phyloP scores from a whole-genome alignment of 306 rosid species.

The Pyrus communis region DNA sequence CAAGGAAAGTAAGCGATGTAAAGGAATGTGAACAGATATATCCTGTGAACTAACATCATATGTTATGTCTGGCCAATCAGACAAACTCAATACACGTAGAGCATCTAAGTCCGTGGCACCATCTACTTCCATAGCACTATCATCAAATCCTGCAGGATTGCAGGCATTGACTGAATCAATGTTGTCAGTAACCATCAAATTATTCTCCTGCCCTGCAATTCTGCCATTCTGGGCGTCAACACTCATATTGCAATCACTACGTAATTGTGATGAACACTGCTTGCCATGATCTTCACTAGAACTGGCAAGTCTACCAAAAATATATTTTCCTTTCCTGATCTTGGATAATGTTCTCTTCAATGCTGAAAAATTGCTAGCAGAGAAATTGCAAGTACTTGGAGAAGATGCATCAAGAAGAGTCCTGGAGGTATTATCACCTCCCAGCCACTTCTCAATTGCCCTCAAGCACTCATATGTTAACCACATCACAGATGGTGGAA shows the following conservation, averaged over 20 bases:
- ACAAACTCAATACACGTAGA: conserved; percentile 44
- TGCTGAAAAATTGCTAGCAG: conserved; percentile 54
- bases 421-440: conserved; percentile 46
- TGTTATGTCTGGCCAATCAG: conserved; percentile 82
- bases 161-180: conserved; percentile 27
- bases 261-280: conserved; percentile 26
- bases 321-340: conserved; percentile 50
- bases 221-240: conserved; percentile 25
- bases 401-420: conserved; percentile 30
- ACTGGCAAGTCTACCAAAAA: conserved; percentile 52
- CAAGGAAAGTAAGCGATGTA: conserved; percentile 85
- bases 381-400: conserved; percentile 31
- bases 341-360: conserved; percentile 52
- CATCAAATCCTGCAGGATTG: conserved; percentile 26
- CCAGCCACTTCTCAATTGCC: conserved; percentile 74
- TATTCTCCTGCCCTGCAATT: conserved; percentile 29
- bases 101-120: conserved; percentile 44
- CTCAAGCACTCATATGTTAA: conserved; percentile 75
- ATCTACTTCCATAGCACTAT: conserved; percentile 56
- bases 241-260: conserved; percentile 18
- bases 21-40: conserved; percentile 76
- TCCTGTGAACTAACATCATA: conserved; percentile 86
- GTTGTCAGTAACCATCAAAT: conserved; percentile 31
- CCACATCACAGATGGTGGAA: conserved; percentile 64
- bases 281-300: conserved; percentile 51